Conservation (phyloP, 306 rosid genomes). For the Sesbania bispinosa region DNA sequence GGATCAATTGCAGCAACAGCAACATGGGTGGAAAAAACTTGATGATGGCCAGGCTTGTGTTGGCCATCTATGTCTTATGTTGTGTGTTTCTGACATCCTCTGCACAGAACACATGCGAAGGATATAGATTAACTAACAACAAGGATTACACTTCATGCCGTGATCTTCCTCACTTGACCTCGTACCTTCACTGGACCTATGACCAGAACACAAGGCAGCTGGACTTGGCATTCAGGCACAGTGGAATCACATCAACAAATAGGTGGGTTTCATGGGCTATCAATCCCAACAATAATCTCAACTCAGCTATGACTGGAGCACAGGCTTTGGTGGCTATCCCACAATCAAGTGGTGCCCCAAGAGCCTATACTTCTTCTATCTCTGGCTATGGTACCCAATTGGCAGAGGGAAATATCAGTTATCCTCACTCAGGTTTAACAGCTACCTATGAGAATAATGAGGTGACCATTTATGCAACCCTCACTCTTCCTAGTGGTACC, state of each 20-base stretch:
- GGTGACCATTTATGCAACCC: constrained; percentile 44
- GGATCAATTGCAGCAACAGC: not conserved
- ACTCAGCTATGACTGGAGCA: constrained; percentile 43
- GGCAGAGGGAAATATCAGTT: constrained; percentile 34
- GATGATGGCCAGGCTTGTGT: constrained; percentile 23
- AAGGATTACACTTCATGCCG: constrained; percentile 28
- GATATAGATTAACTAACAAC: constrained; percentile 34
- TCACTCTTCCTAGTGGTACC: constrained; percentile 33
- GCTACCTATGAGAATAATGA: constrained; percentile 37
- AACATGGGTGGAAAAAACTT: constrained; percentile 32
- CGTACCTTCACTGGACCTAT: constrained; percentile 66
- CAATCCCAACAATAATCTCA: constrained; percentile 20
- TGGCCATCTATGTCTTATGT: constrained; percentile 25
- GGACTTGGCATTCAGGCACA: constrained; percentile 55
- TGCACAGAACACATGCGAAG: constrained; percentile 50
- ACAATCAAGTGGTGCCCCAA: constrained; percentile 26
- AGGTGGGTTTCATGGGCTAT: constrained; percentile 80
- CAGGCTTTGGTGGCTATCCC: constrained; percentile 53
- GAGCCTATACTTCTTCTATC: constrained; percentile 30
- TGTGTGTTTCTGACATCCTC: constrained; percentile 30
- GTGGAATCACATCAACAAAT: constrained; percentile 21
- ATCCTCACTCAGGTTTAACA: not conserved
- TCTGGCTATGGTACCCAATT: accelerated
- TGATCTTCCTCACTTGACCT: constrained; percentile 43
- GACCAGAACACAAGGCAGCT: constrained; percentile 34